Evolutionary conservation across 768 basidiomycete species (phyloP), one percentile per base, ranked within the genome.

Genomic region (Tephrocybe rancida): DNA sequence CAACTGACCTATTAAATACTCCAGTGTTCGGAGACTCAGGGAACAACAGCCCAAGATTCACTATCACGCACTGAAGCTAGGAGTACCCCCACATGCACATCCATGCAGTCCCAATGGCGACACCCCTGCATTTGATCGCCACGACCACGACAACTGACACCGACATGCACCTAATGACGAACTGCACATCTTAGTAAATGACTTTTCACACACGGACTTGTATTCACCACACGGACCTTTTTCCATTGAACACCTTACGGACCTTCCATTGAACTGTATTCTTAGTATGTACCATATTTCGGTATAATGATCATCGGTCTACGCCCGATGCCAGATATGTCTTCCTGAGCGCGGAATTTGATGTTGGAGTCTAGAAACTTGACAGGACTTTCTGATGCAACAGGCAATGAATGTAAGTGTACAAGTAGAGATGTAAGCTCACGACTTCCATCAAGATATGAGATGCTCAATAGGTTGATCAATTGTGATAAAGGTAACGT

Each of bases 41-140:
- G 16, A 71, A 71, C 56, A 74, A 67, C 47, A 75, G 81, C 25
- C 66, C 64, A 6, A 14, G 48, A 39, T 84, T 84, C 59, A 71
- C 70, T 11, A 84, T 85, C 52, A 64, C 60, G 16, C 48, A 63
- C 42, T 75, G 62, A 73, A 46, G 30, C n/a, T n/a, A n/a, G n/a
- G n/a, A n/a, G n/a, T n/a, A 54, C 38, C 18, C 7, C 22, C 48
- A 25, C 41, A 57, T 24, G 44, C 14, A 22, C 26, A 24, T 13
- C 37, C 21, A 54, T 44, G 57, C 48, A 44, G 5, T 5, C 41
- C 24, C 21, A 32, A 56, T 54, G 42, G 52, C 43, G 13, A 37
- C 41, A 41, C 18, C n/a, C 5, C 13, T 21, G 39, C 44, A 37
- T 35, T 48, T 48, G 53, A 58, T 52, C 32, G 41, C 42, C 21